Percentiles rank a stretch among this genome's conserved stretches.
phyloP scores from a whole-genome alignment of 768 basidiomycete genomes.

The Daedaleopsis nitida region DNA sequence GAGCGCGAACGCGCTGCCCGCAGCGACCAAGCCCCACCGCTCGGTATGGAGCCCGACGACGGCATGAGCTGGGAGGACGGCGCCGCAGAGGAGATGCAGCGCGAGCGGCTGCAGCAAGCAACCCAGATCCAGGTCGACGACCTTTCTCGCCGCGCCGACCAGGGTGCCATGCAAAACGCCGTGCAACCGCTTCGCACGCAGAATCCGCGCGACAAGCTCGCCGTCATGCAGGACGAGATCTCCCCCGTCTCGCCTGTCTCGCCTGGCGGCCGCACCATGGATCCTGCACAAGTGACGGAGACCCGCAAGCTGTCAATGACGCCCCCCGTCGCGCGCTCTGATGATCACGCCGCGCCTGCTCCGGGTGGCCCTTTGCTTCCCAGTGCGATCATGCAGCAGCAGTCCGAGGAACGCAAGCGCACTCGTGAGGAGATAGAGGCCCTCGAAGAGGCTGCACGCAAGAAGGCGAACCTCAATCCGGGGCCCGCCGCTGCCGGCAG shows the following conservation, averaged over 20 bases:
- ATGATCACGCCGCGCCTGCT: constrained; percentile 30
- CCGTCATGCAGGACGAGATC: constrained; percentile 28
- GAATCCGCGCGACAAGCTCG: constrained; percentile 50
- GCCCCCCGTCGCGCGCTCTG: constrained; percentile 70
- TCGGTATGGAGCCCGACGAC: constrained; percentile 70
- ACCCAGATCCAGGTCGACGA: constrained; percentile 22
- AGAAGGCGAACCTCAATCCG: constrained; percentile 42
- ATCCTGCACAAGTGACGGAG: constrained; percentile 70
- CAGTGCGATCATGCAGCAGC: constrained; percentile 44
- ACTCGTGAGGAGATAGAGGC: constrained; percentile 51
- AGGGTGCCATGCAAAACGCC: constrained; percentile 25
- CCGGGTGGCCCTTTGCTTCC: constrained; percentile 34
- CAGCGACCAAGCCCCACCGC: constrained; percentile 28
- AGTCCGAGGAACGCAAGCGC: constrained; percentile 57
- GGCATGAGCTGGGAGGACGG: constrained; percentile 88
- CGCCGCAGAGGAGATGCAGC: constrained; percentile 50
- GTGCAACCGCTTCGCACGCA: constrained; percentile 43
- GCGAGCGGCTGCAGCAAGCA: constrained; percentile 20
- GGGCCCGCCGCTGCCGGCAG: constrained; percentile 6
- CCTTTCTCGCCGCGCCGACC: constrained; percentile 34
- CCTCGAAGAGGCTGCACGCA: constrained; percentile 46
- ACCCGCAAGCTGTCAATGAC: constrained; percentile 80
- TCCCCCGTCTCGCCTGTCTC: constrained; percentile 32
- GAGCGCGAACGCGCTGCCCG: constrained; percentile 37
- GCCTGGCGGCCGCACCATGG: constrained; percentile 42